Evolutionary conservation across 169 alveolate genomes (phyloP).

Genomic region (Neospora caninum): DNA sequence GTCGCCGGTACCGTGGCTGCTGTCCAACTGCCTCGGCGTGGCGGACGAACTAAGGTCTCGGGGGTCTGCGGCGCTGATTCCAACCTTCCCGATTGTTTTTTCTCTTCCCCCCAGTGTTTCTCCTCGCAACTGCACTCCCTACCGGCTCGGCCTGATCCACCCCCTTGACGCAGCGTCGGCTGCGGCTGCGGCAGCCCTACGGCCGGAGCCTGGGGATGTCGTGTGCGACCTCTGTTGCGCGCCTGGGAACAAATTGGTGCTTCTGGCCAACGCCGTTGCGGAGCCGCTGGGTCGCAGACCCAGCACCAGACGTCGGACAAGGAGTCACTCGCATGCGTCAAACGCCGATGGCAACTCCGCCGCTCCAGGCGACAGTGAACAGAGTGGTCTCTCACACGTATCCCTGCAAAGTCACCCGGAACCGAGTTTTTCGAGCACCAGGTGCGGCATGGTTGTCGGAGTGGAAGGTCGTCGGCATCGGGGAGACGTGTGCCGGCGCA

Average conservation of each 20-base stretch:
- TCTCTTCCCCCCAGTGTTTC: conserved; percentile 39
- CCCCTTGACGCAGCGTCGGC: conserved; percentile 66
- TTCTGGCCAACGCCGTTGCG: conserved; percentile 44
- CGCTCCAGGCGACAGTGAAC: background rate
- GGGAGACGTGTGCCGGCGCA: conserved; percentile 54
- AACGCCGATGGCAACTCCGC: no score
- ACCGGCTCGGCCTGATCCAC: conserved; percentile 45
- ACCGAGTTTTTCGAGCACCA: background rate
- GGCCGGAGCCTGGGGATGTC: conserved; percentile 39
- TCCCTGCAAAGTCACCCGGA: background rate
- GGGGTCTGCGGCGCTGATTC: background rate
- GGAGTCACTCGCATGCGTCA: background rate
- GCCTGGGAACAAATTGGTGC: conserved; percentile 61
- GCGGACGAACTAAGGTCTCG: background rate
- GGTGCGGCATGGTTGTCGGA: conserved; percentile 61
- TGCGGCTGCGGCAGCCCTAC: conserved; percentile 49
- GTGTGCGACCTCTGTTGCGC: conserved; percentile 66
- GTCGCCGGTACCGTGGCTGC: conserved; percentile 12
- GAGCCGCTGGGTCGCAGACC: background rate
- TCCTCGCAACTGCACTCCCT: conserved; percentile 29
- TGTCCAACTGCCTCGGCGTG: background rate
- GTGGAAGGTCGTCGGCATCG: conserved; percentile 38
- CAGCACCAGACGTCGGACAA: background rate
- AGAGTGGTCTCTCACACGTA: background rate
- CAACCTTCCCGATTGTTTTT: conserved; percentile 40